Conservation (phyloP, 2,329 filamentous ascomycete species). For the Colletotrichum tanaceti region DNA sequence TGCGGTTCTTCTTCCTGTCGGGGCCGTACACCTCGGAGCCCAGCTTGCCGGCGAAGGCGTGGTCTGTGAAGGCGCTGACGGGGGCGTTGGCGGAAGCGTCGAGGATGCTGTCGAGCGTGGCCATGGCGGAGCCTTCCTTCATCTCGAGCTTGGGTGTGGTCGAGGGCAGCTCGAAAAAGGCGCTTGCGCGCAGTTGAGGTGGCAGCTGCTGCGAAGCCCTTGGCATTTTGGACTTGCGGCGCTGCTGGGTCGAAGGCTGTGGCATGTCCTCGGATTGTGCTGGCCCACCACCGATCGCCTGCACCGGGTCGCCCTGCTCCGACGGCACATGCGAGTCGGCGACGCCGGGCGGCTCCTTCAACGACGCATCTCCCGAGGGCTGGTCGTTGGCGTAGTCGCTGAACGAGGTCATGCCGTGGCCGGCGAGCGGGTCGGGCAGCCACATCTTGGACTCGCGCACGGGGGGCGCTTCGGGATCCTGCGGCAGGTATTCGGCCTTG, state of each 20-base stretch:
- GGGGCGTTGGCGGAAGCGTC: conserved; percentile 90
- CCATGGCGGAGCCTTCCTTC: conserved; percentile 85
- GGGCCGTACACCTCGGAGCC: conserved; percentile 80
- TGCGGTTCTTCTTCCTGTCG: conserved; percentile 60
- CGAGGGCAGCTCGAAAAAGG: conserved; percentile 83
- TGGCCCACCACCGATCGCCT: neutral
- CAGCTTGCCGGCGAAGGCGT: conserved; percentile 81
- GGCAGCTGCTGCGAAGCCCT: conserved; percentile 64
- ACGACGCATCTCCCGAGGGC: conserved; percentile 15
- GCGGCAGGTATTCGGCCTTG: conserved; percentile 49
- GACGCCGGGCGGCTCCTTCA: conserved; percentile 10
- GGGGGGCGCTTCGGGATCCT: conserved; percentile 34
- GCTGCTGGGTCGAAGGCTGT: conserved; percentile 42
- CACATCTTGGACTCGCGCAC: conserved; percentile 54
- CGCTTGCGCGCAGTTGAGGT: conserved; percentile 87
- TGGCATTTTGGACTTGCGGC: conserved; percentile 50
- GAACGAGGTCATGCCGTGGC: conserved; percentile 24
- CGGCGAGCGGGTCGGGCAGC: conserved; percentile 60
- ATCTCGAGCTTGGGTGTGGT: conserved; percentile 64
- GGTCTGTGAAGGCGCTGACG: conserved; percentile 91
- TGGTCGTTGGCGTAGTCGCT: neutral
- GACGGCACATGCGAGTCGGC: conserved; percentile 22
- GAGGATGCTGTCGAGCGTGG: conserved; percentile 89
- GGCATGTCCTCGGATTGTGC: conserved; percentile 19
- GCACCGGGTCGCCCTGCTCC: conserved; percentile 1